phyloP scores from a whole-genome alignment of 768 basidiomycete genomes.

The Sarcomyxa edulis region DNA sequence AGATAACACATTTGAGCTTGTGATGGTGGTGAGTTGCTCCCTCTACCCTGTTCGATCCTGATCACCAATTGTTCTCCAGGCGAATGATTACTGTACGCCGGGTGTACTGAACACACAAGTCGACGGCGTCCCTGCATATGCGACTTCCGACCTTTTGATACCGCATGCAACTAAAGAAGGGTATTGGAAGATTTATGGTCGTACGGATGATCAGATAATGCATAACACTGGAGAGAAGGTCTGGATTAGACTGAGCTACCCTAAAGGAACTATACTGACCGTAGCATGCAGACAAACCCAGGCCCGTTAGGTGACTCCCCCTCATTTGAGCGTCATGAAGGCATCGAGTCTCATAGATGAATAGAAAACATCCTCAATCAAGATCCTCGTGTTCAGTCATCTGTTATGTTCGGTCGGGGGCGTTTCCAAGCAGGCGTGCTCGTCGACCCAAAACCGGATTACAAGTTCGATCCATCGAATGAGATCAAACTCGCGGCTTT shows the following conservation, averaged over 20 bases:
- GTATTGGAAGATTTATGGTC: slow-evolving; percentile 23
- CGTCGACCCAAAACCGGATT: slow-evolving; percentile 20
- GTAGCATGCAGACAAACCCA: not conserved
- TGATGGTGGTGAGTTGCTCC: slow-evolving; percentile 6
- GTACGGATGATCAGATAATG: slow-evolving; percentile 36
- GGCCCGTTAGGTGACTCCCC: not conserved
- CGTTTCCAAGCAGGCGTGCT: slow-evolving; percentile 26
- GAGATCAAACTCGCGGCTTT: slow-evolving; percentile 16
- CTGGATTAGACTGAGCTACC: not conserved
- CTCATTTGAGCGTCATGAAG: no score
- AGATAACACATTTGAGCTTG: slow-evolving; percentile 7
- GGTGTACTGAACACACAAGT: not conserved
- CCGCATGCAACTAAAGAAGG: slow-evolving; percentile 25
- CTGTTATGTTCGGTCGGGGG: slow-evolving; percentile 31
- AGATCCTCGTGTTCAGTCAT: slow-evolving; percentile 19
- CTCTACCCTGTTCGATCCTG: not conserved
- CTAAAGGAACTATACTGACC: not conserved
- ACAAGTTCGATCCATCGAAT: slow-evolving; percentile 23
- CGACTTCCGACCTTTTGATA: slow-evolving; percentile 25
- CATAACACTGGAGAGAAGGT: slow-evolving; percentile 31
- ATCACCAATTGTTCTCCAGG: not conserved
- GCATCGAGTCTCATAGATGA: slow-evolving; percentile 2
- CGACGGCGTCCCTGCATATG: slow-evolving; percentile 14
- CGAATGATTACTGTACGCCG: not conserved
- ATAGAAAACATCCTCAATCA: slow-evolving; percentile 24